Conservation (phyloP, 768 basidiomycete species). For the Holtermanniella nyarrowii region DNA sequence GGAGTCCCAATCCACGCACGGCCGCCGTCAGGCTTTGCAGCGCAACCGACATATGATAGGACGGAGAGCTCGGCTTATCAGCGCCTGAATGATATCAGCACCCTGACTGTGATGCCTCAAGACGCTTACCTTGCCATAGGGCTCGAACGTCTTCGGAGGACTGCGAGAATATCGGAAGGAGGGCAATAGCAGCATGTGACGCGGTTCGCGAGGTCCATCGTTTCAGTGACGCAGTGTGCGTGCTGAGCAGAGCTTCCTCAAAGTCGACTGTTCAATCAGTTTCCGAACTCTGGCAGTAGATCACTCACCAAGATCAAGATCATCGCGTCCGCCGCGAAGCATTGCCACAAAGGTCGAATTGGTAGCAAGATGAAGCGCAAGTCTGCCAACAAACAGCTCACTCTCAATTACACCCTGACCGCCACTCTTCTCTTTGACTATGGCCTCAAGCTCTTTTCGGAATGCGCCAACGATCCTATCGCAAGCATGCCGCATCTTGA, state of each 20-base stretch:
- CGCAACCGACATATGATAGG: slow-evolving; percentile 14
- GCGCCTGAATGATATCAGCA: slow-evolving; percentile 5
- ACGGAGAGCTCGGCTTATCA: slow-evolving; percentile 17
- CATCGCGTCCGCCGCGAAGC: slow-evolving; percentile 4
- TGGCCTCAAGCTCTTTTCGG: slow-evolving; percentile 7
- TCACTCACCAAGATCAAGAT: slow-evolving; percentile 13
- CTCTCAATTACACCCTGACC: slow-evolving; percentile 10
- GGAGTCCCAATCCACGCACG: slow-evolving; percentile 18
- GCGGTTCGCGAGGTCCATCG: slow-evolving; percentile 14
- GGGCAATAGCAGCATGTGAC: slow-evolving; percentile 12
- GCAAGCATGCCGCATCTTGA: slow-evolving; percentile 2
- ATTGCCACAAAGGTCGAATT: slow-evolving; percentile 13
- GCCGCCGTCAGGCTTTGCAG: slow-evolving; percentile 20
- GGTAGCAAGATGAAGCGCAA: slow-evolving; percentile 19
- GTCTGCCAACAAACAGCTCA: slow-evolving; percentile 24
- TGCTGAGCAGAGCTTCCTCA: not conserved
- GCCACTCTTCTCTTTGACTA: slow-evolving; percentile 3
- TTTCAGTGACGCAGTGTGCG: slow-evolving; percentile 15
- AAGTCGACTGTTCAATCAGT: not conserved
- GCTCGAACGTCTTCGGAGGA: slow-evolving; percentile 14
- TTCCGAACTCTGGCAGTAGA: not conserved
- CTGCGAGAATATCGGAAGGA: slow-evolving; percentile 14
- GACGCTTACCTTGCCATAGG: slow-evolving; percentile 25
- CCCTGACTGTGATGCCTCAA: too few species aligned
- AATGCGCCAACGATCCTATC: slow-evolving; percentile 8